These are phyloP conservation scores for Vitis vinifera DNA, from an alignment of 164 flowering plant genomes.

Conservation along the genomic window ASM3070453v1 NC_081809.1:558501-559000, in stretches of 20 bases:
- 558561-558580: constrained; percentile 14
- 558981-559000: constrained; percentile 46
- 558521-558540: too few species aligned
- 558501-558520: too few species aligned
- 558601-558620: background rate
- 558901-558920: constrained; percentile 28
- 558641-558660: constrained; percentile 57
- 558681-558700: constrained; percentile 27
- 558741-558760: background rate
- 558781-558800: constrained; percentile 18
- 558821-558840: constrained; percentile 60
- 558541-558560: background rate
- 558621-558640: constrained; percentile 19
- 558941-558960: constrained; percentile 25
- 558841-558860: constrained; percentile 27
- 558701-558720: constrained; percentile 29
- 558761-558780: background rate
- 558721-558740: constrained; percentile 28
- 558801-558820: constrained; percentile 46
- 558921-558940: constrained; percentile 37
- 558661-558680: constrained; percentile 45
- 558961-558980: constrained; percentile 16
- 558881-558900: background rate
- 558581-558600: constrained; percentile 16
- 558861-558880: background rate